Conservation (phyloP, 805 yeast genomes). For the Allodekkera sacchari region DNA sequence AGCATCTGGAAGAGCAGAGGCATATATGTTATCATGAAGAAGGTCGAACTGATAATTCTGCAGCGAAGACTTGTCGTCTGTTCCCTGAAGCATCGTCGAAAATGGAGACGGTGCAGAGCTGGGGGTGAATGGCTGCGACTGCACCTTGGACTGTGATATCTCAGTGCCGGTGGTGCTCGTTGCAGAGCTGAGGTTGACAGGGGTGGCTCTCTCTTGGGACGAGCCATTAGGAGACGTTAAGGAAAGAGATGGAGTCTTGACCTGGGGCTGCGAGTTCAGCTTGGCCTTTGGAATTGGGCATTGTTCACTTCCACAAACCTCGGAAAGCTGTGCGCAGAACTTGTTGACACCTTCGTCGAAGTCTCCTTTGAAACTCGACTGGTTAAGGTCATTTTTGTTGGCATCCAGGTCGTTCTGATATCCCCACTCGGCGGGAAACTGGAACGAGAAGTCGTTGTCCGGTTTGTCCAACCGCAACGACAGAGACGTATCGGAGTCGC, state of each 20-base stretch:
- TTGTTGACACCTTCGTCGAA: constrained; percentile 65
- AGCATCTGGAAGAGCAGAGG: too few species aligned
- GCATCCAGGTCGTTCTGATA: not conserved
- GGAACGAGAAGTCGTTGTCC: constrained; percentile 1
- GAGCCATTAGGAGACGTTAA: constrained; percentile 17
- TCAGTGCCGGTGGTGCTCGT: too few species aligned
- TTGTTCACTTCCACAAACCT: constrained; percentile 75
- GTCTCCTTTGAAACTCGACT: constrained; percentile 21
- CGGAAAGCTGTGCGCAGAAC: constrained; percentile 67
- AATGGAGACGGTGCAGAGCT: too few species aligned
- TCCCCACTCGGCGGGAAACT: constrained; percentile 7
- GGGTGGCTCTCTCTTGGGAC: too few species aligned
- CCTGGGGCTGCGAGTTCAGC: not conserved
- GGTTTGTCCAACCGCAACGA: not conserved
- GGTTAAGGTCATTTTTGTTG: constrained; percentile 10
- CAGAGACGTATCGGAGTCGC: not conserved
- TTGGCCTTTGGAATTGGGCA: constrained; percentile 51
- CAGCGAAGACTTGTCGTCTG: too few species aligned
- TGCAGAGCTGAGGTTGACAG: too few species aligned
- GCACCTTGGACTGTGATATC: too few species aligned
- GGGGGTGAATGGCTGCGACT: too few species aligned
- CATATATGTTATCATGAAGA: too few species aligned
- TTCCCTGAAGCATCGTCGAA: too few species aligned
- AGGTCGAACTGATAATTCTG: too few species aligned
- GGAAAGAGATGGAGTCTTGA: not conserved